These are phyloP conservation scores for Veloporphyrellus conicus DNA, from an alignment of 1,284 basidiomycete genomes.

Conservation along the genomic window DNA sequence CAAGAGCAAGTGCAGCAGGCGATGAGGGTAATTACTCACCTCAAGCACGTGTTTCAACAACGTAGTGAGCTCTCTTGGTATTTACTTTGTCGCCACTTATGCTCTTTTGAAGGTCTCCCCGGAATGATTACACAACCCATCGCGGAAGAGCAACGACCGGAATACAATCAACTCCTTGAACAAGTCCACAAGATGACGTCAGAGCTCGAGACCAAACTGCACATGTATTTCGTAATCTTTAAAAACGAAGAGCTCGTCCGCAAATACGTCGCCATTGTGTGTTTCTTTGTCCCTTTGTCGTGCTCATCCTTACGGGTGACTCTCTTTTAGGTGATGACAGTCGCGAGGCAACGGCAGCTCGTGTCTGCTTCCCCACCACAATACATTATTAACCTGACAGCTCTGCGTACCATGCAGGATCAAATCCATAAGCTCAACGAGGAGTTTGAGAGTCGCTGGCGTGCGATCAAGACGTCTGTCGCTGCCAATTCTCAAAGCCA, in stretches of 20 bases:
- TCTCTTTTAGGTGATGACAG: slow-evolving; percentile 44
- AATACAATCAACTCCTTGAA: slow-evolving; percentile 50
- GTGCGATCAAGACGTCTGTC: slow-evolving; percentile 18
- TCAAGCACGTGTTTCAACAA: slow-evolving; percentile 33
- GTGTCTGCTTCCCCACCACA: slow-evolving; percentile 44
- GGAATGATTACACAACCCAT: slow-evolving; percentile 37
- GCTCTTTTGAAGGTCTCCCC: slow-evolving; percentile 14
- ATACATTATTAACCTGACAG: slow-evolving; percentile 45
- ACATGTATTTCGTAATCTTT: slow-evolving; percentile 42
- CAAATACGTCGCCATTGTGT: slow-evolving; percentile 52
- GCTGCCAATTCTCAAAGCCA: slow-evolving; percentile 15
- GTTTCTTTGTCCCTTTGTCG: slow-evolving; percentile 26
- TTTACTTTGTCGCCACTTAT: slow-evolving; percentile 16
- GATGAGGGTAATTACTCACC: slow-evolving; percentile 28
- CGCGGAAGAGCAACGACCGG: slow-evolving; percentile 48
- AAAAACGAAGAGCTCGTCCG: slow-evolving; percentile 45
- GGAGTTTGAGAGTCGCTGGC: slow-evolving; percentile 34
- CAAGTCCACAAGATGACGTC: slow-evolving; percentile 40
- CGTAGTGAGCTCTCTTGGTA: slow-evolving; percentile 30
- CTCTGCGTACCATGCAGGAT: slow-evolving; percentile 45
- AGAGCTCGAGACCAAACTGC: slow-evolving; percentile 51
- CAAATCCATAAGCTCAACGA: slow-evolving; percentile 44
- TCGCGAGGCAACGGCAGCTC: slow-evolving; percentile 49
- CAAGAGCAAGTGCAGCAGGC: slow-evolving; percentile 34
- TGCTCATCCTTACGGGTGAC: slow-evolving; percentile 6